Conservation (phyloP, 2,329 filamentous ascomycete genomes). For the Botrytis aclada region DNA sequence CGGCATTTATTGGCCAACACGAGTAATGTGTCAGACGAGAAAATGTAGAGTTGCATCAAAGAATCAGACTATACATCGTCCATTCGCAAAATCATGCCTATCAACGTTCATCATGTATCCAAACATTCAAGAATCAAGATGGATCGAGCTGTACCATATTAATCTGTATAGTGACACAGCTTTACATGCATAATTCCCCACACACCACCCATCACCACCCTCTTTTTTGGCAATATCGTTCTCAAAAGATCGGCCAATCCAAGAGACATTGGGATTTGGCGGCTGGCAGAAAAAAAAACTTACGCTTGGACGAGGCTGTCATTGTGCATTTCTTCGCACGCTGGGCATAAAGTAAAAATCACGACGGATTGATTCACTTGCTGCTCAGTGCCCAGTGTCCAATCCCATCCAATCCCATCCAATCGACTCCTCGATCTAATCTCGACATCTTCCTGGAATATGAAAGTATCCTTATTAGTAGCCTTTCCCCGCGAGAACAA, state of each 20-base stretch:
- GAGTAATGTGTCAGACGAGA: constrained; percentile 11
- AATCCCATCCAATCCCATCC: not conserved
- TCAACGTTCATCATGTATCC: not conserved
- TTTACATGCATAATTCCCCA: constrained; percentile 13
- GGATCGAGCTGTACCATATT: constrained; percentile 1
- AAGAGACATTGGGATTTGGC: not conserved
- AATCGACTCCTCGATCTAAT: not conserved
- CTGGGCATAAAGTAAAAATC: not conserved
- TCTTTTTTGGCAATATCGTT: not conserved
- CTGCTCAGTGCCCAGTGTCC: not conserved
- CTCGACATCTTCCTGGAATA: not conserved
- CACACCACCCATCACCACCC: not conserved
- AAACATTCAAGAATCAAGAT: not conserved
- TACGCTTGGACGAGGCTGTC: constrained; percentile 8
- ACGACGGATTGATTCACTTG: not conserved
- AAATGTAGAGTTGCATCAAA: not conserved
- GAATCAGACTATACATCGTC: not conserved
- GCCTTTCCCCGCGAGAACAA: not conserved
- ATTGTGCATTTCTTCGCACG: not conserved
- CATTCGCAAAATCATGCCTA: constrained; percentile 1
- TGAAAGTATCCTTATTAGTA: not conserved
- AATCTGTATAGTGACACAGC: constrained; percentile 14
- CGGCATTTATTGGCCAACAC: constrained; percentile 4
- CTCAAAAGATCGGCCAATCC: not conserved
- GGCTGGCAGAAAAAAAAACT: not conserved